Percentiles rank a stretch among this genome's conserved stretches.
These are phyloP conservation scores for Solidago caesia DNA, from an alignment of 129 eudicot genomes.

Conservation along the genomic window DNA sequence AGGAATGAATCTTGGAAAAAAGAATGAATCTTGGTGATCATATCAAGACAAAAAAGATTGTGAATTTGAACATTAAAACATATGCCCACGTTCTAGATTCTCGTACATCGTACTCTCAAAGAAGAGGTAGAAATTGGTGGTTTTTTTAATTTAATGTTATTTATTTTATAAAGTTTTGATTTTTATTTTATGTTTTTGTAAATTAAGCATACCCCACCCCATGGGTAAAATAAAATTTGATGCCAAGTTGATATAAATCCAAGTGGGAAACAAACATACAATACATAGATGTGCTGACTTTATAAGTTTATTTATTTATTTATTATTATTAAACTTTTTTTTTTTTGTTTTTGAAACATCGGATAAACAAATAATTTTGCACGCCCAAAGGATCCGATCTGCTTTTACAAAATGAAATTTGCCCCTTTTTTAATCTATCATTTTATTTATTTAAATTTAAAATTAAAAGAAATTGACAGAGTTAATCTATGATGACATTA, in stretches of 20 bases:
- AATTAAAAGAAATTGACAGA: no score
- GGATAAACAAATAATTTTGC: no score
- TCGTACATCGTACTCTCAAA: conserved; percentile 36
- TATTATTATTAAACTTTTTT: no score
- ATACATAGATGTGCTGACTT: no score
- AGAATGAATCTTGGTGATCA: conserved; percentile 16
- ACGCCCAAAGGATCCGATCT: no score
- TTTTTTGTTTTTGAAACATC: no score
- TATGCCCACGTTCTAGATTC: conserved; percentile 29
- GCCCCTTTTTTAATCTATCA: no score
- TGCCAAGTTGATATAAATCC: conserved; percentile 26
- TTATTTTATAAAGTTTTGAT: not conserved
- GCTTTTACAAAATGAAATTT: no score
- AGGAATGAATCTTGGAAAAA: conserved; percentile 22
- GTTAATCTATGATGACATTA: no score
- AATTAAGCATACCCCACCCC: conserved; percentile 12
- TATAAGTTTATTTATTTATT: no score
- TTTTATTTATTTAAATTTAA: no score
- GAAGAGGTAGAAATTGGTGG: conserved; percentile 26
- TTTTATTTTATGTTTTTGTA: not conserved
- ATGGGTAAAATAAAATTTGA: conserved; percentile 12
- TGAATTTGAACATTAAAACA: not conserved
- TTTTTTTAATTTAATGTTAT: not conserved
- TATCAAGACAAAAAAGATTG: not conserved
- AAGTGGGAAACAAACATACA: conserved; percentile 24